Evolutionary conservation across 352 stramenopile genomes (phyloP).

Genomic region (Phytopythium kandeliae): DNA sequence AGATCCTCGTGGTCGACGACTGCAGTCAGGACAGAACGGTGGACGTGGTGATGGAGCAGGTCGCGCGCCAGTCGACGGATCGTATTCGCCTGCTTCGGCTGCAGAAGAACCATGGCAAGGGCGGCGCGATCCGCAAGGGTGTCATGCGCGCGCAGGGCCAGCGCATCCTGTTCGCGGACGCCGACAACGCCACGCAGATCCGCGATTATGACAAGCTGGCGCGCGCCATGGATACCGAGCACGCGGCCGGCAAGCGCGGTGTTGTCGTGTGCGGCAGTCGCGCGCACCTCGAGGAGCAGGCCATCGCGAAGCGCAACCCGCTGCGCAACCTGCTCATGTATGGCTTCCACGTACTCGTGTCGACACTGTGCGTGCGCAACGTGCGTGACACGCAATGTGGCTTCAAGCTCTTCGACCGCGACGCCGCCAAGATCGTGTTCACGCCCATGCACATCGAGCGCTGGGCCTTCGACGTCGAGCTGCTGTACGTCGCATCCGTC

Average conservation of each 20-base stretch:
- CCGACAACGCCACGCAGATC: conserved; percentile 91
- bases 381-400: conserved; percentile 93
- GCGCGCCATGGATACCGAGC: conserved; percentile 34
- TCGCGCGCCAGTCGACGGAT: conserved; percentile 35
- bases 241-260: conserved; percentile 18
- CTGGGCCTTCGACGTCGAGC: conserved; percentile 94
- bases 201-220: conserved; percentile 83
- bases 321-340: conserved; percentile 91
- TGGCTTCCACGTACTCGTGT: conserved; percentile 90
- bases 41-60: conserved; percentile 51
- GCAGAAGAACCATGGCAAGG: conserved; percentile 89
- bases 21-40: conserved; percentile 84
- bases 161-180: conserved; percentile 89
- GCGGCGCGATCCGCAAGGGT: conserved; percentile 85
- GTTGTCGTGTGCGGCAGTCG: conserved; percentile 89
- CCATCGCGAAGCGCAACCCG: conserved; percentile 79
- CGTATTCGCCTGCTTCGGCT: conserved; percentile 76
- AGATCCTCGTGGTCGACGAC: conserved; percentile 93
- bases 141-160: conserved; percentile 78
- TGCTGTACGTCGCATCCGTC: conserved; percentile 81
- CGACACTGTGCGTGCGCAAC: conserved; percentile 76
- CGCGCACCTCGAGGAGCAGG: conserved; percentile 83
- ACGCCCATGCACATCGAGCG: conserved; percentile 90
- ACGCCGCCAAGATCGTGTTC: conserved; percentile 80
- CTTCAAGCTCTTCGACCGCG: conserved; percentile 93